Percentiles rank a stretch among this genome's conserved stretches.
Conservation (phyloP, 371 early-diverging fungal genomes). For the Homolaphlyctis polyrhiza region DNA sequence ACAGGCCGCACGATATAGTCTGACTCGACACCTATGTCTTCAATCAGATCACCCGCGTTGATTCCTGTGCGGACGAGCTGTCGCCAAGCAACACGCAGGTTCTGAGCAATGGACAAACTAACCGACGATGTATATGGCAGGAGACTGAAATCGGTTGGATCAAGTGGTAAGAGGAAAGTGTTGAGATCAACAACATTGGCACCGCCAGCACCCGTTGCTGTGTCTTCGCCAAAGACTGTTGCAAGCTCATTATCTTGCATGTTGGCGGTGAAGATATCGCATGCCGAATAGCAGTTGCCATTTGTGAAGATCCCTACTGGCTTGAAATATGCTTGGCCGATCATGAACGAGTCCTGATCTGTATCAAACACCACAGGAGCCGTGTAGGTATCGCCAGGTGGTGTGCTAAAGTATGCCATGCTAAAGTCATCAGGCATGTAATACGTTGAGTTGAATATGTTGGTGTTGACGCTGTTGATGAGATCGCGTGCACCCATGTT, state of each 20-base stretch:
- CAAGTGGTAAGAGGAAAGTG: background rate
- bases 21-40: conserved; percentile 15
- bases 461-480: conserved; percentile 4
- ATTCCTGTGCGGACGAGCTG: conserved; percentile 12
- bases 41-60: conserved; percentile 14
- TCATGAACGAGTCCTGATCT: background rate
- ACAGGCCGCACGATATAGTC: conserved; percentile 17
- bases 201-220: conserved; percentile 22
- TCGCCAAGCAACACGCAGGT: conserved; percentile 15
- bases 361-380: background rate
- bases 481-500: conserved; percentile 5
- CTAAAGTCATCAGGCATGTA: background rate
- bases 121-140: background rate
- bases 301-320: conserved; percentile 21
- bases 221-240: conserved; percentile 22
- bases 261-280: conserved; percentile 19
- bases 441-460: background rate
- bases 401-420: conserved; percentile 3
- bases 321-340: conserved; percentile 17
- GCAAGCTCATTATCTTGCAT: conserved; percentile 20
- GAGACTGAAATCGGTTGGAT: background rate
- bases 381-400: conserved; percentile 14
- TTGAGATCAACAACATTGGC: conserved; percentile 19
- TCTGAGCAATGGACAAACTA: background rate
- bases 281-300: conserved; percentile 22